A percentile compares a stretch with the other conserved stretches of the same genome.
Evolutionary conservation across 176 grass and related monocot genomes (phyloP).

Genomic region (Ampelocalamus luodianensis): DNA sequence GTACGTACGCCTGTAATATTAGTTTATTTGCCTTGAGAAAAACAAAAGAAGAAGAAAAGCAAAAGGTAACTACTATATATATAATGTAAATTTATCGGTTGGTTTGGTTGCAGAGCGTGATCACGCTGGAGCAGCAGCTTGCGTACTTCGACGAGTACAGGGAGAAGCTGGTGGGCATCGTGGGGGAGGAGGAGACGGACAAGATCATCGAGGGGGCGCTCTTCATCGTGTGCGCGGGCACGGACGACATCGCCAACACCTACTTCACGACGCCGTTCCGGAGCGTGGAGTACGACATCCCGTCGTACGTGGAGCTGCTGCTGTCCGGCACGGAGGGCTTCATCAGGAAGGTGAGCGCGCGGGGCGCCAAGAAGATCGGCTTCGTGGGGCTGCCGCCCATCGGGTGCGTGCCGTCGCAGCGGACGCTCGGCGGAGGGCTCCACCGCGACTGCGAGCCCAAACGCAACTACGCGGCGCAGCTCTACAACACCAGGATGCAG

Average conservation of each 20-base stretch:
- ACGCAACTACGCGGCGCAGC: conserved; percentile 63
- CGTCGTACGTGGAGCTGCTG: conserved; percentile 75
- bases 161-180: conserved; percentile 48
- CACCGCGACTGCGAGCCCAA: conserved; percentile 45
- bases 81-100: no score
- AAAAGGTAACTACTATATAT: no score
- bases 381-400: conserved; percentile 74
- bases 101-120: conserved; percentile 48
- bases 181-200: conserved; percentile 53
- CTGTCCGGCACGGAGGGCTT: conserved; percentile 51
- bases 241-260: conserved; percentile 82
- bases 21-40: no score
- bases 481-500: conserved; percentile 61
- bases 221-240: conserved; percentile 68
- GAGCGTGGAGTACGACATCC: conserved; percentile 61
- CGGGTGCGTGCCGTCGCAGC: conserved; percentile 76
- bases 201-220: conserved; percentile 57
- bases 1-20: no score
- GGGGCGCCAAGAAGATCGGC: conserved; percentile 53
- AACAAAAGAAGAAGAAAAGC: no score
- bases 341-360: conserved; percentile 8
- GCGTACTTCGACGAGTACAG: conserved; percentile 74
- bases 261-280: conserved; percentile 79
- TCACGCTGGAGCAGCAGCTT: conserved; percentile 66
- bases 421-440: conserved; percentile 61